Conservation (phyloP, 768 basidiomycete species). For the Exsudoporus frostii region DNA sequence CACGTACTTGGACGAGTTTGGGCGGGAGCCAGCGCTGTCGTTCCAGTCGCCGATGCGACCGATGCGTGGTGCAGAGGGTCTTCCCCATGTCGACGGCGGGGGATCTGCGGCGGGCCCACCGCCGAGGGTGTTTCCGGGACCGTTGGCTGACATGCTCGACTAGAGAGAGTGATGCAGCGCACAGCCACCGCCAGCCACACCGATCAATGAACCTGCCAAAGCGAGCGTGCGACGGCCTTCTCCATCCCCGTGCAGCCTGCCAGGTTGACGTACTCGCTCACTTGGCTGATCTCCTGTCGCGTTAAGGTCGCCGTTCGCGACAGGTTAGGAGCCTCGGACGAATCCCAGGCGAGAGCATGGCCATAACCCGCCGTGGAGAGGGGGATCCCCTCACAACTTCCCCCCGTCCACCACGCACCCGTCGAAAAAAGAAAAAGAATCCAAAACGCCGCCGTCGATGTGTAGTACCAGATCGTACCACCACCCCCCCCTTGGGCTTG, state of each 20-base stretch:
- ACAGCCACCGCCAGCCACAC: too few relatives aligned
- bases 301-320: too few relatives aligned
- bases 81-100: constrained; percentile 46
- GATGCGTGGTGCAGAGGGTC: constrained; percentile 40
- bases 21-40: constrained; percentile 19
- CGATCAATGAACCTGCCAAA: too few relatives aligned
- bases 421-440: constrained; percentile 12
- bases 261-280: constrained; percentile 16
- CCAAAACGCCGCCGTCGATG: constrained; percentile 15
- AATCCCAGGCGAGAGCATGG: constrained; percentile 1
- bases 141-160: constrained; percentile 37
- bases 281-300: constrained; percentile 7
- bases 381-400: neutral
- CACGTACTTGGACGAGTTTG: constrained; percentile 15
- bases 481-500: neutral
- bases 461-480: constrained; percentile 7
- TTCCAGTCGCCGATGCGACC: constrained; percentile 56
- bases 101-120: constrained; percentile 45
- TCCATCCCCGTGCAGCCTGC: constrained; percentile 7
- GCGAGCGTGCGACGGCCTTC: too few relatives aligned
- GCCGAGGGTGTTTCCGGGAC: constrained; percentile 45
- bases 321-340: neutral
- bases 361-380: constrained; percentile 11
- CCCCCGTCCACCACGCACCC: constrained; percentile 2
- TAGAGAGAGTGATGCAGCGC: neutral